Conservation (phyloP, 1,284 basidiomycete species). For the Apiotrichum brassicae region DNA sequence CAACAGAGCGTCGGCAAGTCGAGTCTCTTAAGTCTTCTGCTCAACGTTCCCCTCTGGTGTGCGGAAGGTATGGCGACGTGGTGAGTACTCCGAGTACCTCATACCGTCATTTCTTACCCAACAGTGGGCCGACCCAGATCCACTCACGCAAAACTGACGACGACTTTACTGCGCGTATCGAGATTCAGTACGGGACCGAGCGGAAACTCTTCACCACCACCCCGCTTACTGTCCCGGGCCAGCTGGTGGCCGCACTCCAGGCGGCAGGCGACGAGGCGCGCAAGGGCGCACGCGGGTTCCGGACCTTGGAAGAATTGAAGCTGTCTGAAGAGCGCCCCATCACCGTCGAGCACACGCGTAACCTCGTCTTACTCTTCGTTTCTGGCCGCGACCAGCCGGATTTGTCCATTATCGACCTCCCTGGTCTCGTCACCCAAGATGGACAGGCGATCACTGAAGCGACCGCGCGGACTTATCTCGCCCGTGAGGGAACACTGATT, state of each 20-base stretch:
- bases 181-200: constrained; percentile 19
- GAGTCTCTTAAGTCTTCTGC: constrained; percentile 18
- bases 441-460: constrained; percentile 1
- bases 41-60: constrained; percentile 16
- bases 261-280: constrained; percentile 23
- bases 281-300: background rate
- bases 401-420: constrained; percentile 26
- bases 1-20: constrained; percentile 28
- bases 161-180: constrained; percentile 14
- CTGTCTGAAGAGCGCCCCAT: too few relatives aligned
- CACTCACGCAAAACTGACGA: constrained; percentile 7
- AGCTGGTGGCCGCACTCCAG: constrained; percentile 8
- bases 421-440: constrained; percentile 17
- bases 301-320: background rate
- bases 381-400: constrained; percentile 16
- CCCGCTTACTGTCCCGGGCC: background rate
- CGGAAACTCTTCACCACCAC: constrained; percentile 4
- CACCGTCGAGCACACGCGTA: constrained; percentile 13
- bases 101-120: constrained; percentile 8
- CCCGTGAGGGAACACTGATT: constrained; percentile 17
- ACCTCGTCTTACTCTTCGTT: constrained; percentile 22
- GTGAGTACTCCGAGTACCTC: too few relatives aligned
- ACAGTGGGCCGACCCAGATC: constrained; percentile 24
- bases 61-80: constrained; percentile 15
- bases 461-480: constrained; percentile 16